Evolutionary conservation across 2,329 filamentous ascomycete species (phyloP).

Genomic region (Fusarium subglutinans): DNA sequence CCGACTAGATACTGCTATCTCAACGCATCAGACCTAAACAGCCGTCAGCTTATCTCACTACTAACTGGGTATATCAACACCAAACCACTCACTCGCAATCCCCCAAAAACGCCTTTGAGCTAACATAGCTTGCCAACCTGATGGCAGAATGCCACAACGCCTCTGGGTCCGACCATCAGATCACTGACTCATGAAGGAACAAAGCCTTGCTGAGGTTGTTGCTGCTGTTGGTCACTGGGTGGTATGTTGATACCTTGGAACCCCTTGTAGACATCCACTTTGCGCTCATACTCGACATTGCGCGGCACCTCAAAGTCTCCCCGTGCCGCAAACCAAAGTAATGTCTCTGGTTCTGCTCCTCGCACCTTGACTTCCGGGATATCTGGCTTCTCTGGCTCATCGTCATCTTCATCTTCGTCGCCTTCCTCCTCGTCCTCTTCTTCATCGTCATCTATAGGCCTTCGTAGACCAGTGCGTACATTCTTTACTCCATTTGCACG

Average conservation of each 20-base stretch:
- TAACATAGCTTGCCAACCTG: neutral
- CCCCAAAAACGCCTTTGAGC: neutral
- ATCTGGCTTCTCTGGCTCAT: slow-evolving; percentile 1
- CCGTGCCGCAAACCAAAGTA: slow-evolving; percentile 57
- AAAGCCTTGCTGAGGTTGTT: slow-evolving; percentile 18
- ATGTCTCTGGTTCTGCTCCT: slow-evolving; percentile 56
- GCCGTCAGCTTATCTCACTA: slow-evolving; percentile 24
- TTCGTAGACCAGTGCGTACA: slow-evolving; percentile 75
- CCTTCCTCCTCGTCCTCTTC: slow-evolving; percentile 62
- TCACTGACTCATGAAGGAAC: slow-evolving; percentile 12
- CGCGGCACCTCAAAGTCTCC: slow-evolving; percentile 57
- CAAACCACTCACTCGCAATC: slow-evolving; percentile 5
- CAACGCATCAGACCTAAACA: slow-evolving; percentile 5
- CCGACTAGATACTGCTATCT: neutral
- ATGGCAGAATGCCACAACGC: neutral
- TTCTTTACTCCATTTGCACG: slow-evolving; percentile 71
- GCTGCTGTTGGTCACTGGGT: slow-evolving; percentile 22
- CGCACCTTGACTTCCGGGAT: slow-evolving; percentile 43
- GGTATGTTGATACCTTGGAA: slow-evolving; percentile 50
- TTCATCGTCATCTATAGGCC: slow-evolving; percentile 62
- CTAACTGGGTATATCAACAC: slow-evolving; percentile 7
- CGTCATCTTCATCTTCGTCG: slow-evolving; percentile 9
- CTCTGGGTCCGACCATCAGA: neutral
- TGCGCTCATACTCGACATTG: slow-evolving; percentile 56
- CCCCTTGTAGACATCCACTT: slow-evolving; percentile 45